Base-by-base conservation (phyloP, 208 protist genomes). In the Entamoeba invadens region DNA sequence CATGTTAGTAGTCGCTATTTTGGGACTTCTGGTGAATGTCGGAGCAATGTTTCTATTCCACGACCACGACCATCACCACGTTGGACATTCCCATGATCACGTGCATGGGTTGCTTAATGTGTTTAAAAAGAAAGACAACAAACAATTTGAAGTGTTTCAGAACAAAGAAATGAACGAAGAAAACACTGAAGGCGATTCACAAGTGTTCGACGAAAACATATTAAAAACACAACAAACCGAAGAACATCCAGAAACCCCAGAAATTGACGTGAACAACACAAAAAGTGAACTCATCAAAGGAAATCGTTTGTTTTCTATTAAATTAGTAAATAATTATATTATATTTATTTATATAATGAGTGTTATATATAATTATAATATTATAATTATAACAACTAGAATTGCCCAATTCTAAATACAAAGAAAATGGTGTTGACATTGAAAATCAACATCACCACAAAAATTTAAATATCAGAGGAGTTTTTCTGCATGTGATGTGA, bases 401-500 rank as follows among this genome's bases (percentile, higher is more conserved):
- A n/a, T n/a, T n/a, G n/a, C n/a, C n/a, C n/a, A n/a, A n/a, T n/a
- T 25, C 92, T 5, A 35, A 16, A 45, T n/a, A 94, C n/a, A 93
- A 91, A 44, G 44, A 45, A 91, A 25, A 45, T 35, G 57, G 42
- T 10, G 77, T 44, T 5, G 12, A 93, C 50, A 46, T 95, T 57
- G 14, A 92, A 95, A 45, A 45, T 31, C 3, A 91, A 44, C 4
- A 91, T 6, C 4, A 42, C 10, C 77, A 91, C n/a, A 3, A 16
- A 31, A 91, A 91, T 45, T 45, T 91, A 45, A 91, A 91, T 91
- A 91, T 91, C 6, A 45, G n/a, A 45, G 96, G 95, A 91, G 94
- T 97, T 1, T 97, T 97, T 87, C 91, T 97, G 14, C 96, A 97
- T 51, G 95, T 96, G 44, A 57, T 96, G 8, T 96, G 96, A 42